phyloP scores from a whole-genome alignment of 768 basidiomycete genomes.

The Sporobolomyces roseus region DNA sequence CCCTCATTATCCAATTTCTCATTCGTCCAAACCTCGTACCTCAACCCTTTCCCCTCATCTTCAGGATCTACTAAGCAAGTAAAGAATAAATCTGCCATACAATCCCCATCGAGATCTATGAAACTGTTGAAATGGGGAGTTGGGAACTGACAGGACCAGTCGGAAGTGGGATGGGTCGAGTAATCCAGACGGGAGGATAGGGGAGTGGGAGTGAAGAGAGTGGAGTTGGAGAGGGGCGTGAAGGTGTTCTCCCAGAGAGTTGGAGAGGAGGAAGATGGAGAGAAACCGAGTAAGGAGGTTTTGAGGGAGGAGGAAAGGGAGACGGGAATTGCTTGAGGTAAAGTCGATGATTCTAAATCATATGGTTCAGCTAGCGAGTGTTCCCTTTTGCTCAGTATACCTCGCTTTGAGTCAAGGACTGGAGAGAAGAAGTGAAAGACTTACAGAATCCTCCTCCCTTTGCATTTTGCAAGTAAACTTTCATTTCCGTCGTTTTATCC shows the following conservation, averaged over 20 bases:
- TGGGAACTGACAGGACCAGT: slow-evolving; percentile 61
- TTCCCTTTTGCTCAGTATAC: no score
- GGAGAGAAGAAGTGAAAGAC: neutral
- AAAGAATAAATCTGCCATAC: slow-evolving; percentile 86
- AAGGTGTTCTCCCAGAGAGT: slow-evolving; percentile 47
- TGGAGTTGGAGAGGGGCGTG: neutral
- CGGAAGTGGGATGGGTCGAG: neutral
- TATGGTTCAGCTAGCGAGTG: slow-evolving; percentile 28
- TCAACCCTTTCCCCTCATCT: slow-evolving; percentile 53
- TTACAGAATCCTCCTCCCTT: slow-evolving; percentile 47
- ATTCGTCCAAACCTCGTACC: slow-evolving; percentile 90
- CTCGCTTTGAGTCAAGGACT: no score
- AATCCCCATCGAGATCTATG: slow-evolving; percentile 91
- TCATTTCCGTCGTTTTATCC: slow-evolving; percentile 58
- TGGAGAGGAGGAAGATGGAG: slow-evolving; percentile 45
- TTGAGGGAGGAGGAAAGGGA: slow-evolving; percentile 84
- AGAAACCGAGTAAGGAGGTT: slow-evolving; percentile 76
- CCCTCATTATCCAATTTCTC: slow-evolving; percentile 55
- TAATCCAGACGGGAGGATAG: slow-evolving; percentile 31
- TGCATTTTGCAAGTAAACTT: slow-evolving; percentile 64
- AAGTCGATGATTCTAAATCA: slow-evolving; percentile 60
- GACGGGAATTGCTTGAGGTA: slow-evolving; percentile 76
- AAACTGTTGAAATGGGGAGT: slow-evolving; percentile 93
- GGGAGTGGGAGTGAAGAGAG: slow-evolving; percentile 1
- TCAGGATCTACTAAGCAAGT: slow-evolving; percentile 61